Evolutionary conservation across 345 rosid genomes (phyloP), one percentile per base, ranked within the genome.

Genomic region (Eucalyptus fibrosa): DNA sequence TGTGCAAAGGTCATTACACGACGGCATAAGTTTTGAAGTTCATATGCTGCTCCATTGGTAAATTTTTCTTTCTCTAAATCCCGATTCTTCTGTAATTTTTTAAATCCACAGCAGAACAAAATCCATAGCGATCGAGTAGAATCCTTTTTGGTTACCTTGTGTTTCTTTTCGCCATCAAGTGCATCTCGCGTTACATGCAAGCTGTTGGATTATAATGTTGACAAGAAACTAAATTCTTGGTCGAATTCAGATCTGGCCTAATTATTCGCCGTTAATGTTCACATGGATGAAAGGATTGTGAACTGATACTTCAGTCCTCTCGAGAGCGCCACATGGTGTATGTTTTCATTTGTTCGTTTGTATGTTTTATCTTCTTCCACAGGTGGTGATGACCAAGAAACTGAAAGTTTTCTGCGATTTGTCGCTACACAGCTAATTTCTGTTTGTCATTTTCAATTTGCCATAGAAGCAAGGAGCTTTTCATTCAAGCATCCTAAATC

Each of bases 11-110:
- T 88, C 60, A 88, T 86, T 12, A 49, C 11, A 37, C 40, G 24
- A 91, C 90, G 23, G 91, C 93, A 89, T 89, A 93, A 86, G 87
- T 93, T 93, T 92, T 93, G 92, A 86, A 81, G 90, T 77, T 56
- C 87, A 65, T 89, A 89, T 93, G 93, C 93, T 90, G 89, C 91
- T 88, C 56, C 53, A 53, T 77, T 49, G 50, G 53, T 82, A 50
- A 24, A 49, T 32, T 88, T 72, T 50, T 49, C 50, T 40, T 15
- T 45, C 49, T 87, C 40, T 47, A 21, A 45, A 32, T 26, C 17
- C 40, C 7, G 12, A 87, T 87, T 87, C 50, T 14, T 67, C 81
- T 86, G 62, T 86, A 37, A 50, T 21, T 62, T 60, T 45, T 30
- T 40, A 56, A 30, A n/a, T 42, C 53, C 49, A 47, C 26, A 19